Evolutionary conservation across 2,329 filamentous ascomycete species (phyloP).

Genomic region (Lasiodiplodia gonubiensis): DNA sequence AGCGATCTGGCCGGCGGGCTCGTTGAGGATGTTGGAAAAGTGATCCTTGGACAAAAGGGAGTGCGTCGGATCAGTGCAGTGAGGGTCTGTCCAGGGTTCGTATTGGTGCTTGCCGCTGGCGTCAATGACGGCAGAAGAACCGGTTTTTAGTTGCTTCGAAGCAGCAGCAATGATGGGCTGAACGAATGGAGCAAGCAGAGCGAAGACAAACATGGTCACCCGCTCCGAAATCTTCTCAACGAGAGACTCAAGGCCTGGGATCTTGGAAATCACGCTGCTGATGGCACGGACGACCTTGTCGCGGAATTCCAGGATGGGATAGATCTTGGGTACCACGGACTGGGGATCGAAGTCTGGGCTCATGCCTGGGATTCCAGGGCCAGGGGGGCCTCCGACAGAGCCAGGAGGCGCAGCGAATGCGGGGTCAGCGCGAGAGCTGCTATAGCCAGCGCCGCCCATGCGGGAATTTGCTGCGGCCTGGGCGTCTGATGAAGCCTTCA

Average conservation of each 20-base stretch:
- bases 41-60: constrained; percentile 60
- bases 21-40: constrained; percentile 58
- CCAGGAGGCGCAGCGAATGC: constrained; percentile 52
- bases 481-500: constrained; percentile 56
- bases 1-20: constrained; percentile 56
- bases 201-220: constrained; percentile 88
- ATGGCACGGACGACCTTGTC: constrained; percentile 92
- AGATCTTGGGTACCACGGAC: constrained; percentile 69
- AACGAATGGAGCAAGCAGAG: constrained; percentile 88
- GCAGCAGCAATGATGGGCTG: constrained; percentile 89
- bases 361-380: constrained; percentile 72
- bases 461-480: constrained; percentile 50
- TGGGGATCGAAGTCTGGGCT: constrained; percentile 71
- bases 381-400: constrained; percentile 51
- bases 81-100: constrained; percentile 56
- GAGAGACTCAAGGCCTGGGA: constrained; percentile 87
- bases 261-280: constrained; percentile 83
- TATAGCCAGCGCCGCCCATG: constrained; percentile 48
- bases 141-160: constrained; percentile 82
- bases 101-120: constrained; percentile 58
- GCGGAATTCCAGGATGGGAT: constrained; percentile 91
- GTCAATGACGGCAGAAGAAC: constrained; percentile 73
- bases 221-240: constrained; percentile 94
- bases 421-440: constrained; percentile 43
- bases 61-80: constrained; percentile 57